Percentiles rank a stretch among this genome's conserved stretches.
phyloP scores from a whole-genome alignment of 2,329 filamentous ascomycete genomes.

The Penicillium expansum region DNA sequence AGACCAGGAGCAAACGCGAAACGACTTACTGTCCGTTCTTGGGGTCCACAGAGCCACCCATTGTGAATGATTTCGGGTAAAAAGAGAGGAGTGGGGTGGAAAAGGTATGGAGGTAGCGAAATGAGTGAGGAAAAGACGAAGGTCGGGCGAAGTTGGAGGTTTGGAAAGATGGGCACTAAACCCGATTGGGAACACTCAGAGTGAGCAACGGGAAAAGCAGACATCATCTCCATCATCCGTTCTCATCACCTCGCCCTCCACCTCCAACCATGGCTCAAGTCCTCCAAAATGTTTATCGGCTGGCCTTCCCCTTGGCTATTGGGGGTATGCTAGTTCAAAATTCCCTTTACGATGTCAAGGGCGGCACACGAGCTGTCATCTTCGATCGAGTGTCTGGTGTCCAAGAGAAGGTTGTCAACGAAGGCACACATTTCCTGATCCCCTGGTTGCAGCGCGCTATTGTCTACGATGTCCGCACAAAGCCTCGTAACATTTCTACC shows the following conservation, averaged over 20 bases:
- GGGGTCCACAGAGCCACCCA: conserved; percentile 41
- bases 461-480: conserved; percentile 94
- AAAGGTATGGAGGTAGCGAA: conserved; percentile 15
- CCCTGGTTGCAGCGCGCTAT: conserved; percentile 95
- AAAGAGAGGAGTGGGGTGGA: conserved; percentile 15
- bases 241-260: conserved; percentile 14
- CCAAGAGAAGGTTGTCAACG: conserved; percentile 86
- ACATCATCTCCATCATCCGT: conserved; percentile 33
- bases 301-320: conserved; percentile 69
- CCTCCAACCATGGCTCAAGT: conserved; percentile 45
- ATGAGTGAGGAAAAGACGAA: conserved; percentile 27
- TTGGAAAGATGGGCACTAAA: conserved; percentile 31
- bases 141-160: conserved; percentile 35
- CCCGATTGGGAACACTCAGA: conserved; percentile 28
- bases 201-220: conserved; percentile 34
- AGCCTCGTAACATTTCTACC: conserved; percentile 94
- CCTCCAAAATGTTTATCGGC: conserved; percentile 37
- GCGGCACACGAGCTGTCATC: conserved; percentile 92
- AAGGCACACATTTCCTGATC: conserved; percentile 94
- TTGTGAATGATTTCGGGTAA: conserved; percentile 28
- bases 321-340: conserved; percentile 67
- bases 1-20: not conserved
- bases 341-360: conserved; percentile 94
- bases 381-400: conserved; percentile 93
- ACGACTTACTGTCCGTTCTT: conserved; percentile 47